Evolutionary conservation across 208 protist species (phyloP).

Genomic region (Trypanosoma lewisi): DNA sequence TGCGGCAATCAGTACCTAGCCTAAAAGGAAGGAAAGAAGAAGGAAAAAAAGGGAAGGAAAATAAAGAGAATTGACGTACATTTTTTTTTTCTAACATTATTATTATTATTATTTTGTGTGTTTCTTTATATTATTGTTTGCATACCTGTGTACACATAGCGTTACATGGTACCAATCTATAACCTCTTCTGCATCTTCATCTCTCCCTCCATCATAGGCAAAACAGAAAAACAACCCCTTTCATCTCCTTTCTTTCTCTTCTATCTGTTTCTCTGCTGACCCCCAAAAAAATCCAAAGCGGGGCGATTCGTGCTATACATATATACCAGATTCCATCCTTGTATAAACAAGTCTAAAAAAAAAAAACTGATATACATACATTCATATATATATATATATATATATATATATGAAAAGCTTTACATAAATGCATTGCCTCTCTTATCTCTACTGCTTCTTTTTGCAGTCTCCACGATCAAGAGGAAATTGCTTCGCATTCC

Average conservation of each 20-base stretch:
- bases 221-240: background rate
- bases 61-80: slow-evolving; percentile 2
- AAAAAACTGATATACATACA: background rate
- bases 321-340: background rate
- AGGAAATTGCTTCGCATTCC: slow-evolving; percentile 20
- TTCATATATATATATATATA: background rate
- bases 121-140: background rate
- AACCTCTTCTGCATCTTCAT: too few relatives aligned
- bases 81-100: slow-evolving; percentile 2
- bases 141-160: background rate
- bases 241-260: background rate
- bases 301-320: background rate
- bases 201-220: too few relatives aligned
- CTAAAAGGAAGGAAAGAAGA: slow-evolving; percentile 13
- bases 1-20: background rate
- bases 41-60: slow-evolving; percentile 5
- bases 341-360: background rate
- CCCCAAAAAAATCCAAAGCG: background rate
- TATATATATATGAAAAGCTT: background rate
- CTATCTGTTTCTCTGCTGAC: background rate
- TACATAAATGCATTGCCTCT: background rate
- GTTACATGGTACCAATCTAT: background rate
- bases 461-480: background rate
- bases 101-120: background rate
- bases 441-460: background rate